These are phyloP conservation scores for Suhomyces kilbournensis DNA, from an alignment of 805 yeast species.

Conservation along the genomic window DNA sequence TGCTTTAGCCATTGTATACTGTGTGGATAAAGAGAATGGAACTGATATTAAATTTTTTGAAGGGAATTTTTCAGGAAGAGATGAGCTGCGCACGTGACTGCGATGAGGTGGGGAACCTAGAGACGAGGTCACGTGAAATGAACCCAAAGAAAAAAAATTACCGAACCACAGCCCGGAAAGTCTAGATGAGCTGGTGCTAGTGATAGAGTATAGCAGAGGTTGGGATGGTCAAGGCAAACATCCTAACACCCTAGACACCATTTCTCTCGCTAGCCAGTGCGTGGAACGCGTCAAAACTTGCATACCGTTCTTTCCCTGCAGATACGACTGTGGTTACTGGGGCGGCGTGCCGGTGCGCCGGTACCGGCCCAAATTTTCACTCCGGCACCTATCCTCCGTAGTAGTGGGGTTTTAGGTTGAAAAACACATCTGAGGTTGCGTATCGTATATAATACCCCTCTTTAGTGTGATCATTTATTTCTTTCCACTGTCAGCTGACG, in stretches of 20 bases:
- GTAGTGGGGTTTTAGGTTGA: neutral
- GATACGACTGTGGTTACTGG: too few relatives aligned
- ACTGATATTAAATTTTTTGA: neutral
- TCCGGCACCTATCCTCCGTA: neutral
- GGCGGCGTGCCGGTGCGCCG: neutral
- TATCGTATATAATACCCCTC: neutral
- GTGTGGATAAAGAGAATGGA: neutral
- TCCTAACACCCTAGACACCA: too few relatives aligned
- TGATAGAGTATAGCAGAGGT: too few relatives aligned
- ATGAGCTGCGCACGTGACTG: constrained; percentile 1
- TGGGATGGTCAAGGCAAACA: too few relatives aligned
- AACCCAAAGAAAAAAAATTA: too few relatives aligned
- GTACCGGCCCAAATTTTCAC: neutral
- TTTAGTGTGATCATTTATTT: neutral
- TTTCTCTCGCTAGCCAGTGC: too few relatives aligned
- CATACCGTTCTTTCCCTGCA: too few relatives aligned
- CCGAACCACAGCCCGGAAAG: too few relatives aligned
- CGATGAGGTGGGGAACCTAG: neutral
- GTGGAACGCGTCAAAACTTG: too few relatives aligned
- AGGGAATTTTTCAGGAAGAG: constrained; percentile 2
- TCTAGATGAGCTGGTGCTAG: too few relatives aligned
- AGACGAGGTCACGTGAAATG: neutral
- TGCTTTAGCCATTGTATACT: constrained; percentile 38
- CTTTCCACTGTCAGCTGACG: constrained; percentile 1
- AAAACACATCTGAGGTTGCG: neutral